Percentiles rank a stretch among this genome's conserved stretches.
Conservation (phyloP, 148 eudicot species). For the Nyssa sinensis region DNA sequence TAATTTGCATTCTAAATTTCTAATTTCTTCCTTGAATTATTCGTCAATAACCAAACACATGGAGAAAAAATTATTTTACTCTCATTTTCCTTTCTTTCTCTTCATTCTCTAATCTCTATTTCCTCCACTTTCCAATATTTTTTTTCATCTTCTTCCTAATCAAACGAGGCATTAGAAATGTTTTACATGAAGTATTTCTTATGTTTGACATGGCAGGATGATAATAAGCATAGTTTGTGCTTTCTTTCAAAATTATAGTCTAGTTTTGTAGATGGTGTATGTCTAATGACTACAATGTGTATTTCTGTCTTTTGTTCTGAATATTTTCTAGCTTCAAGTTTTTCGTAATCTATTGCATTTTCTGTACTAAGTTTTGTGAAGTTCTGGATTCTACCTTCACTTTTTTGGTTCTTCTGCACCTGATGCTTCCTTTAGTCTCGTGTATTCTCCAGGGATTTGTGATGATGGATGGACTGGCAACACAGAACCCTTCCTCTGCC, state of each 20-base stretch:
- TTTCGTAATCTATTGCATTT: neutral
- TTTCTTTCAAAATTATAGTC: neutral
- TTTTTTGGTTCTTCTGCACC: neutral
- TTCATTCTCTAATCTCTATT: too few relatives aligned
- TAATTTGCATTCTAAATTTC: too few relatives aligned
- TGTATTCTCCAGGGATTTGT: conserved; percentile 4
- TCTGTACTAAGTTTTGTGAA: neutral
- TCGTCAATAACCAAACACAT: too few relatives aligned
- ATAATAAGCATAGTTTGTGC: neutral
- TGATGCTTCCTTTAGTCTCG: neutral
- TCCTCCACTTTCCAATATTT: too few relatives aligned
- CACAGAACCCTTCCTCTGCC: conserved; percentile 22
- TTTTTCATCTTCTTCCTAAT: too few relatives aligned
- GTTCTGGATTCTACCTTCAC: neutral
- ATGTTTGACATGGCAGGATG: neutral
- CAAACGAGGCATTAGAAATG: too few relatives aligned
- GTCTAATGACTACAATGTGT: neutral
- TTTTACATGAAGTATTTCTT: neutral
- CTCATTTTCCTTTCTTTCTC: too few relatives aligned
- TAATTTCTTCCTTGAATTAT: too few relatives aligned
- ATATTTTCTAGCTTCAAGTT: neutral
- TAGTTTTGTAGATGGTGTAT: neutral
- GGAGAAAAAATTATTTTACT: too few relatives aligned
- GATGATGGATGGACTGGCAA: conserved; percentile 40
- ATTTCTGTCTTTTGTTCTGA: neutral